Base-by-base conservation (phyloP, 352 stramenopile genomes). In the Globisporangium apiculatum region DNA sequence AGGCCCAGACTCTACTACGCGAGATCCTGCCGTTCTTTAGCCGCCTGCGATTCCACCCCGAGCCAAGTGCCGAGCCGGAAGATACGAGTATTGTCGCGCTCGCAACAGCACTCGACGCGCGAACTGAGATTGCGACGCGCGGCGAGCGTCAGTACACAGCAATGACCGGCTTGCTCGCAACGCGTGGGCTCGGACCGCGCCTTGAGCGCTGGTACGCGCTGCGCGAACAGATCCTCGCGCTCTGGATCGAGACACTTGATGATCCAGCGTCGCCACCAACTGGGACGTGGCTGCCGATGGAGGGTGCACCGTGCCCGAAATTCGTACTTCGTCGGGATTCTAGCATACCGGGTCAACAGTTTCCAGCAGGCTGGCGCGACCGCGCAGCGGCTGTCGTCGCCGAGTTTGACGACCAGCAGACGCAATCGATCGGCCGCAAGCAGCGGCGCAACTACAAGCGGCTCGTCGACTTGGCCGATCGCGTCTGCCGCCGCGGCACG, bases 181-280 rank as follows among this genome's bases (percentile, higher is more conserved):
- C 41, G 15, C 51, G 47, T 3, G n/a, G 31, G 37, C 38, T 55
- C 4, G 51, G 42, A 37, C 51, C 51, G 6, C 51, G 51, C 8
- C 24, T 50, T 10, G 41, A 53, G 47, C 11, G 12, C 3, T 50
- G 56, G n/a, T 49, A 57, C 15, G 11, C 41, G 7, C 55, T 69
- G 35, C 53, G 62, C 17, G 54, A 65, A 24, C 46, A 54, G 24
- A 47, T 62, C 35, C 36, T 60, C 8, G 38, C 43, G 18, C 51
- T 69, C 2, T 69, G 62, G 62, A 8, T 62, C 17, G 4, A 46
- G 35, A 69, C 62, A 7, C 45, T 69, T 1, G 50, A 57, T 24
- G 45, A 62, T 1, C 41, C 37, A 8, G 11, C 43, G 1, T 38
- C 3, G 9, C 62, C 53, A 12, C 57, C 62, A 10, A 62, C 31